These are phyloP conservation scores for Capronia epimyces DNA, from an alignment of 2,329 filamentous ascomycete genomes.

Conservation along the genomic window DNA sequence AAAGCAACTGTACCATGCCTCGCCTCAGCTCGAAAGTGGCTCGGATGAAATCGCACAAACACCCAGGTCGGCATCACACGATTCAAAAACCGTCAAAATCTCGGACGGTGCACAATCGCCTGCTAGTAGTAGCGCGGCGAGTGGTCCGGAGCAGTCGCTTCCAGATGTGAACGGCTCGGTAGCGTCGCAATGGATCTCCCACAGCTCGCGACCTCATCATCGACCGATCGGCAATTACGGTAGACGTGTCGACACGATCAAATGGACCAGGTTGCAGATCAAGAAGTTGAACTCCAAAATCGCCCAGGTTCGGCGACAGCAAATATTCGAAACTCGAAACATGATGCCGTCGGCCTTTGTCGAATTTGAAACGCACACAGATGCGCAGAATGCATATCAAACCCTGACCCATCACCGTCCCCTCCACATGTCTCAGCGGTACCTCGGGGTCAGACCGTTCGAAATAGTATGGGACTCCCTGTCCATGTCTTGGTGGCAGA, in stretches of 20 bases:
- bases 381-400: constrained; percentile 81
- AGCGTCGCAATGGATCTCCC: constrained; percentile 35
- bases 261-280: constrained; percentile 34
- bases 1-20: constrained; percentile 51
- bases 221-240: constrained; percentile 36
- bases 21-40: constrained; percentile 58
- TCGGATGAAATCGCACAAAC: constrained; percentile 36
- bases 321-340: constrained; percentile 32
- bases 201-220: constrained; percentile 32
- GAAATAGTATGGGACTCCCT: constrained; percentile 85
- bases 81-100: constrained; percentile 1
- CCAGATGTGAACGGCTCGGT: constrained; percentile 35
- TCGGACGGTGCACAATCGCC: constrained; percentile 1
- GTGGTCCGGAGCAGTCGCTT: constrained; percentile 1
- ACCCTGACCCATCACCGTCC: constrained; percentile 79
- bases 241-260: constrained; percentile 36
- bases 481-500: constrained; percentile 58
- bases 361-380: constrained; percentile 74
- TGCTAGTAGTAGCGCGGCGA: not conserved
- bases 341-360: constrained; percentile 78
- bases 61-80: constrained; percentile 67
- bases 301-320: constrained; percentile 31
- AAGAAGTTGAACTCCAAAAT: constrained; percentile 33
- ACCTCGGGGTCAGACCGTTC: constrained; percentile 70
- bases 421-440: constrained; percentile 80